Evolutionary conservation across 306 rosid genomes (phyloP).

Genomic region (Rosa chinensis): DNA sequence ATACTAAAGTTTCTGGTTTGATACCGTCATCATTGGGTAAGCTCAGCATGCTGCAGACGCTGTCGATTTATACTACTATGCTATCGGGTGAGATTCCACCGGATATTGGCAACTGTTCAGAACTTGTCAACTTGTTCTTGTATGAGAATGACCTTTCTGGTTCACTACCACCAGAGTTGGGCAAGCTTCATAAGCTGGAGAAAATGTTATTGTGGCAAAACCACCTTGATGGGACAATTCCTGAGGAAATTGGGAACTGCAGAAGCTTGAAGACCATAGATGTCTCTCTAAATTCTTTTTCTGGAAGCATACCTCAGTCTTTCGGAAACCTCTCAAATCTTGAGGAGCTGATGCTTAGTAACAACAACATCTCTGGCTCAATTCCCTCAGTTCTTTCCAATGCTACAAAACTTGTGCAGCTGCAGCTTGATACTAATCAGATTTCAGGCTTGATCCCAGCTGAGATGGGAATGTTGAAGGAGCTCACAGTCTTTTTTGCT

Average conservation of each 20-base stretch:
- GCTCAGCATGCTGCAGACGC: slow-evolving; percentile 52
- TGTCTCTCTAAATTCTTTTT: slow-evolving; percentile 66
- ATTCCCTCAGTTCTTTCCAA: slow-evolving; percentile 61
- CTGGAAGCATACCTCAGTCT: slow-evolving; percentile 68
- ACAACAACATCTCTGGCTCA: slow-evolving; percentile 75
- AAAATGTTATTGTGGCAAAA: slow-evolving; percentile 82
- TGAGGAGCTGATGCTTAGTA: slow-evolving; percentile 85
- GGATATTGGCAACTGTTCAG: slow-evolving; percentile 83
- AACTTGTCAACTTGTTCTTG: slow-evolving; percentile 70
- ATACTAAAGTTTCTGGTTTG: slow-evolving; percentile 67
- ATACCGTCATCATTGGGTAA: slow-evolving; percentile 70
- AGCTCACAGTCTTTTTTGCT: slow-evolving; percentile 61
- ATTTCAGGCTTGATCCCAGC: slow-evolving; percentile 70
- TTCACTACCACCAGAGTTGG: slow-evolving; percentile 61
- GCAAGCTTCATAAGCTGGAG: slow-evolving; percentile 71
- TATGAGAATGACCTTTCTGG: slow-evolving; percentile 75
- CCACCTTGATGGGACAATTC: slow-evolving; percentile 55
- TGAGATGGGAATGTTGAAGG: slow-evolving; percentile 58
- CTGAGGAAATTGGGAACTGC: slow-evolving; percentile 73
- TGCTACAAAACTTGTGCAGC: slow-evolving; percentile 65
- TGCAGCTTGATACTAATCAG: slow-evolving; percentile 76
- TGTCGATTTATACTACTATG: slow-evolving; percentile 73
- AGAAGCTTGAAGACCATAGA: slow-evolving; percentile 59
- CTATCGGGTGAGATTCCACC: slow-evolving; percentile 80
- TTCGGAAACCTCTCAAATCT: slow-evolving; percentile 62